Base-by-base conservation (phyloP, 495 filamentous ascomycete species). In the Halenospora varia region DNA sequence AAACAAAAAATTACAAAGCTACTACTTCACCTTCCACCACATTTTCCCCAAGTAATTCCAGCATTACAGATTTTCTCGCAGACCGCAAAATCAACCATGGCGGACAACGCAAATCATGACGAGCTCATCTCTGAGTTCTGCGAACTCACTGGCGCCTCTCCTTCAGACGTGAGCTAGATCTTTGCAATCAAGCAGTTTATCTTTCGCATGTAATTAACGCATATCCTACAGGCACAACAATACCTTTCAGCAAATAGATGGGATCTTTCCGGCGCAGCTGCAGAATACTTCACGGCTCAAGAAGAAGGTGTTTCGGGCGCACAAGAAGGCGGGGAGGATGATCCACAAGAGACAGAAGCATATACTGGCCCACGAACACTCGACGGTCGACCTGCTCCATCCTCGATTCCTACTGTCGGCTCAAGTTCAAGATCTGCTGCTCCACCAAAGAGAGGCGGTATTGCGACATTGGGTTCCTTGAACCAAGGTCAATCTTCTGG, bases 61-160 rank as follows among this genome's bases (percentile, higher is more conserved):
- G n/a, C 24, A 45, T 40, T 23, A 46, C 15, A 41, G 10, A 29
- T 25, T n/a, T n/a, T n/a, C n/a, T n/a, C n/a, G n/a, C 13, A n/a
- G n/a, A 47, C 17, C 22, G 51, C 44, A 56, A 40, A 40, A 40
- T 40, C 35, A 40, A 57, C 58, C 54, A 84, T 84, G 81, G 77
- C 75, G 19, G 81, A 83, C 72, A 73, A 75, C 67, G 62, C 69
- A 26, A 79, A 86, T 62, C 84, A 84, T 56, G 86, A 92, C 69
- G 77, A 80, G 62, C 71, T 88, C 56, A 84, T 94, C 58, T 79
- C 80, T 62, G 76, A 87, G 69, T 92, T 96, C 71, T 84, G 83
- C 68, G 74, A 74, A 51, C 75, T 96, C 65, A 93, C 91, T 2
- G 83, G 85, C 20, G 77, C 80, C 18, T 70, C 77, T 10, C 69